These are phyloP conservation scores for Leucosporidium creatinivorum DNA, from an alignment of 768 basidiomycete species.

Conservation along the genomic window DNA sequence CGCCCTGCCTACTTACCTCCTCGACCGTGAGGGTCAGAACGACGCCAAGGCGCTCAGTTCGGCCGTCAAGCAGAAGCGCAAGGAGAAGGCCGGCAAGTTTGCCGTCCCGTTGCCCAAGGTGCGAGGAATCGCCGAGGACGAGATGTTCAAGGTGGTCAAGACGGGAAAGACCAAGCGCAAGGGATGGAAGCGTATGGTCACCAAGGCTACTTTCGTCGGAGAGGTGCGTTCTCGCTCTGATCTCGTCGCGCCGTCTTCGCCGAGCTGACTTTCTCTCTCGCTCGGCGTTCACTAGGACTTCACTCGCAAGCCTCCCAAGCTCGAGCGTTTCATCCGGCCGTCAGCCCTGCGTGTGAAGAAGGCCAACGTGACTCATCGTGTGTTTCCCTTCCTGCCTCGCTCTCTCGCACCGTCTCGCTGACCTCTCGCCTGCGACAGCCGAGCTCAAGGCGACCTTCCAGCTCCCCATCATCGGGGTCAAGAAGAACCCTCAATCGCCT, in stretches of 20 bases:
- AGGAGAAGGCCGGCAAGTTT: slow-evolving; percentile 98
- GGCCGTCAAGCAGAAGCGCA: slow-evolving; percentile 96
- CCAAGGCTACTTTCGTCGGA: slow-evolving; percentile 97
- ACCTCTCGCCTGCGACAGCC: slow-evolving; percentile 52
- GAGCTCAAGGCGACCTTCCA: slow-evolving; percentile 99
- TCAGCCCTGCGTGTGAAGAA: slow-evolving; percentile 98
- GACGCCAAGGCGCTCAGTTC: slow-evolving; percentile 92
- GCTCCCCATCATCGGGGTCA: slow-evolving; percentile 91
- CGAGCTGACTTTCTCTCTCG: neutral
- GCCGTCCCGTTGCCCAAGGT: slow-evolving; percentile 95
- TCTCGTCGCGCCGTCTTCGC: neutral
- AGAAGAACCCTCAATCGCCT: slow-evolving; percentile 98
- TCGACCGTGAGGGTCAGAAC: slow-evolving; percentile 96
- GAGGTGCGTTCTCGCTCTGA: slow-evolving; percentile 6
- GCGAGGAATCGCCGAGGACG: slow-evolving; percentile 95
- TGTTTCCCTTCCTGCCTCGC: slow-evolving; percentile 42
- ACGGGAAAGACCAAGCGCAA: slow-evolving; percentile 94
- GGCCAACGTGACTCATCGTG: slow-evolving; percentile 98
- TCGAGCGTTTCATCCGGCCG: slow-evolving; percentile 95
- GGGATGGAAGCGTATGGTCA: slow-evolving; percentile 95
- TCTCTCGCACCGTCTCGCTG: slow-evolving; percentile 1
- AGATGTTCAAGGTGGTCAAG: slow-evolving; percentile 99
- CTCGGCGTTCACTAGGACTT: slow-evolving; percentile 55
- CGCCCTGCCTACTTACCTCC: slow-evolving; percentile 87
- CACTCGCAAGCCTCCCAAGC: slow-evolving; percentile 96